Evolutionary conservation across 257 asterid species (phyloP), one percentile per base, ranked within the genome.

Genomic region (Oldenlandia corymbosa): DNA sequence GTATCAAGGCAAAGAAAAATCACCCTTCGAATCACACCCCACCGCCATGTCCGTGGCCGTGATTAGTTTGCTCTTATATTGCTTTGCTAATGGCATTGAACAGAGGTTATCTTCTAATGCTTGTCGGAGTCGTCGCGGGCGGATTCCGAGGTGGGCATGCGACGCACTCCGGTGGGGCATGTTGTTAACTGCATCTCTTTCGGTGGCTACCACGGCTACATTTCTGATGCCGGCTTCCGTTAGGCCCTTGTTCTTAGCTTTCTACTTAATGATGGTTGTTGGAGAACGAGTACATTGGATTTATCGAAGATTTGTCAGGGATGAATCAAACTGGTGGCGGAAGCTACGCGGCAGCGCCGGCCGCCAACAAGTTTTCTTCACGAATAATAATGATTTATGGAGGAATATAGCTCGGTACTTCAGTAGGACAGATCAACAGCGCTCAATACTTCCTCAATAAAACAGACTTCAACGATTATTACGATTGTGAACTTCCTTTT

Each of bases 21-120:
- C 66, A 30, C 66, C 66, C 1, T 60, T 60, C 36, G 66, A 60
- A 16, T 17, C 66, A 17, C 50, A 43, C 41, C 66, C 66, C 37
- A 43, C 0, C 1, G 17, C 36, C 1, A 43, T 31, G 24, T 26
- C 39, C 5, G 17, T 21, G 16, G 41, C 18, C 10, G 50, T 24
- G 13, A 11, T 45, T 16, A 60, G 65, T 47, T 47, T 60, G 11
- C 53, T 42, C 0, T 27, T 60, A 24, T 42, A 60, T 10, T 42
- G 65, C 50, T 42, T 60, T 0, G 28, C 21, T 27, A 37, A 60
- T n/a, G 52, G 51, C 17, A 24, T 60, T 4, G 49, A 60, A 42
- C 65, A 41, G 37, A 7, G 39, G 12, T 27, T 30, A 1, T 16
- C 49, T 60, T 16, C 65, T 41, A 9, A n/a, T n/a, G n/a, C n/a